phyloP scores from a whole-genome alignment of 225 moss, liverwort and hornwort genomes.

The Climacium dendroides region DNA sequence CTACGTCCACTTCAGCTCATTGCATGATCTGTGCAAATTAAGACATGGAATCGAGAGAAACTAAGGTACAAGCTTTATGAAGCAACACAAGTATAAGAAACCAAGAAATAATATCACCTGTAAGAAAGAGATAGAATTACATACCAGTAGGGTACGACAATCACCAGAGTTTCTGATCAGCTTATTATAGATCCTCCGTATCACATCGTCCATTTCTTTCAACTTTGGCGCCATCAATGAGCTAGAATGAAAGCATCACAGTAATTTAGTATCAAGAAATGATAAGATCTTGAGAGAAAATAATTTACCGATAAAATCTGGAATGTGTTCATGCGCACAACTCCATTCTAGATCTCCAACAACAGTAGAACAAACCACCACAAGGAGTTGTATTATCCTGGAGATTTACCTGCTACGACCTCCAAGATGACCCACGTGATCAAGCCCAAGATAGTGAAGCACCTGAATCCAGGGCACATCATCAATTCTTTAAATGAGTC shows the following conservation, averaged over 20 bases:
- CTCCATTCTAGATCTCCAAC: neutral
- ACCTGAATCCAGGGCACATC: slow-evolving; percentile 20
- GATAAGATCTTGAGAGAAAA: neutral
- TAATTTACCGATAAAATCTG: neutral
- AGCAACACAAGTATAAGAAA: neutral
- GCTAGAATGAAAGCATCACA: slow-evolving; percentile 13
- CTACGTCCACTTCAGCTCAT: neutral
- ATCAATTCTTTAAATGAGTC: neutral
- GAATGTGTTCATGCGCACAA: neutral
- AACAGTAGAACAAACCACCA: neutral
- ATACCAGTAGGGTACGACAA: slow-evolving; percentile 48
- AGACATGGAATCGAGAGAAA: neutral
- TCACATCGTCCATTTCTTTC: slow-evolving; percentile 76
- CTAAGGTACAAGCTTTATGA: neutral
- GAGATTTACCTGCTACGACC: slow-evolving; percentile 60
- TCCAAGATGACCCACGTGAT: slow-evolving; percentile 89
- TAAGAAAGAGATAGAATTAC: neutral
- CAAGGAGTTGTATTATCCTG: neutral
- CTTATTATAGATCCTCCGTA: slow-evolving; percentile 39
- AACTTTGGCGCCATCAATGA: slow-evolving; percentile 60
- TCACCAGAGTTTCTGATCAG: slow-evolving; percentile 23
- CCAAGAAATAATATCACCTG: neutral
- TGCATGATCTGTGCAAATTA: neutral
- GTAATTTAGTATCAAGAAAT: neutral
- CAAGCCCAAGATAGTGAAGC: slow-evolving; percentile 84